Evolutionary conservation across 176 grass and related monocot genomes (phyloP), one percentile per base, ranked within the genome.

Genomic region (Paspalum vaginatum): DNA sequence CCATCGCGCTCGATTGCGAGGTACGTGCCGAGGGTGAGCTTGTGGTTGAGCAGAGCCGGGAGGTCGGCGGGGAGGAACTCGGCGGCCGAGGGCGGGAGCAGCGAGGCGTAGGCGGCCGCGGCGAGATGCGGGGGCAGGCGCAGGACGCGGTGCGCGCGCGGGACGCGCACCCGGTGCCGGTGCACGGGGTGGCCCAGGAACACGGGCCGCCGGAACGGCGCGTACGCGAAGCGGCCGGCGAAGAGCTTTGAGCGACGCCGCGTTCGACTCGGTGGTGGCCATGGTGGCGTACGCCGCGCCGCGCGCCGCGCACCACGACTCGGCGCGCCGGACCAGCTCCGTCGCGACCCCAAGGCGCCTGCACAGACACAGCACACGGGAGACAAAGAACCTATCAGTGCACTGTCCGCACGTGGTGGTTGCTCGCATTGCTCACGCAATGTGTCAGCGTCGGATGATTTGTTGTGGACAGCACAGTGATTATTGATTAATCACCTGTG

Each of bases 31-130:
- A 91, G 79, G 6, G 92, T 91, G 68, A 87, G 89, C 77, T 86
- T 88, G 89, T 94, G 89, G 10, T 51, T 58, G 74, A 94, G 89
- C 57, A 94, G 89, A 11, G 81, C n/a, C 0, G 84, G 77, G 74
- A 94, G 89, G 86, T 94, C 89, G 50, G 87, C 39, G 2, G 92
- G 92, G 49, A 91, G 84, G 86, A 94, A 91, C 77, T 94, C 89
- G 13, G 76, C 57, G 37, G 70, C 65, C 18, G 73, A 61, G 2
- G 86, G 32, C 24, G 81, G 84, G 25, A 94, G 76, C 42, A 94
- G 86, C 22, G 83, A 24, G 6, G 48, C 53, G 61, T 94, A 89
- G 49, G 87, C 80, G 14, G 84, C 83, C 0, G 77, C 81, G 56
- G 92, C 86, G 56, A 86, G 77, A 41, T 18, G 55, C 16, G 89